These are phyloP conservation scores for Didymella keratinophila DNA, from an alignment of 2,329 filamentous ascomycete species.

Conservation along the genomic window DNA sequence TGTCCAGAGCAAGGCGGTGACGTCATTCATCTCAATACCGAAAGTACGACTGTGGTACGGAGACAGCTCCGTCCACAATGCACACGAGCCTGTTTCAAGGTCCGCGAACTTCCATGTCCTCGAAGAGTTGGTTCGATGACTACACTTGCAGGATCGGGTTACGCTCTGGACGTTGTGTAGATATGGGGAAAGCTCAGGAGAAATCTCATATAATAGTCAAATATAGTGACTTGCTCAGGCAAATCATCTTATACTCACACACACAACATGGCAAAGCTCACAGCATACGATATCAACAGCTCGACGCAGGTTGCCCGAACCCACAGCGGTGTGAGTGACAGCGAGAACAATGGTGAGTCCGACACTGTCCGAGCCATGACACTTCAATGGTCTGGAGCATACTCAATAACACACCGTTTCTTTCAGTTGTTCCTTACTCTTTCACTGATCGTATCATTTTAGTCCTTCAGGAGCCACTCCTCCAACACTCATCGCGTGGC, in stretches of 20 bases:
- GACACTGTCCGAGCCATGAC: no score
- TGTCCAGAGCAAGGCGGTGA: constrained; percentile 8
- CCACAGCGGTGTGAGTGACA: constrained; percentile 16
- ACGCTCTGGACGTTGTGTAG: not conserved
- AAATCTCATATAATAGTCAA: not conserved
- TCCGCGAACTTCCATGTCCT: not conserved
- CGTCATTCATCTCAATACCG: constrained; percentile 13
- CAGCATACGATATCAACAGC: constrained; percentile 15
- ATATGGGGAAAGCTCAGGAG: not conserved
- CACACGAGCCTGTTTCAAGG: not conserved
- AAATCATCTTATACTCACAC: not conserved
- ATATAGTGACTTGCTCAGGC: not conserved
- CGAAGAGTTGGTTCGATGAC: constrained; percentile 16
- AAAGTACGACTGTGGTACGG: not conserved
- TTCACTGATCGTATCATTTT: not conserved
- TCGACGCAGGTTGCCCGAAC: constrained; percentile 15
- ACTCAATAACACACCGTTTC: no score
- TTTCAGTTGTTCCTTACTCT: not conserved
- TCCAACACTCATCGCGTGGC: constrained; percentile 23
- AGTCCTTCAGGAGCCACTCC: constrained; percentile 23
- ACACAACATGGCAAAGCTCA: constrained; percentile 13
- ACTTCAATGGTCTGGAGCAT: not conserved
- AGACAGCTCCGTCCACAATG: constrained; percentile 3
- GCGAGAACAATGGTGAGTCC: constrained; percentile 18
- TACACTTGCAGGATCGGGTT: constrained; percentile 11